These are phyloP conservation scores for Rosa multiflora DNA, from an alignment of 306 rosid species.

Conservation along the genomic window DNA sequence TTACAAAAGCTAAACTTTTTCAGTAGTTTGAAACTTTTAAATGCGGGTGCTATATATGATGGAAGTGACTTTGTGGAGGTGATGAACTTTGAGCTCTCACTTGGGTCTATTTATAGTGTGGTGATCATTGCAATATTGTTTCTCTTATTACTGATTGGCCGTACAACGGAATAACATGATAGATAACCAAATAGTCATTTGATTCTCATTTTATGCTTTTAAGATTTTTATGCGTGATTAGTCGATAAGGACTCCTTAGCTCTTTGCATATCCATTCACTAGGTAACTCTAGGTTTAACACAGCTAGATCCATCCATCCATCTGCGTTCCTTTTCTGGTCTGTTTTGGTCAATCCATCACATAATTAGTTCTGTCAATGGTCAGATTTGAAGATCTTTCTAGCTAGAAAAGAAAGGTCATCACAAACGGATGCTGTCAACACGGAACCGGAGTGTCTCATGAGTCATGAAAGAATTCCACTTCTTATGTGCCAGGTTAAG, in stretches of 20 bases:
- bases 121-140: background rate
- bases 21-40: background rate
- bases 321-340: background rate
- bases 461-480: background rate
- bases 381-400: background rate
- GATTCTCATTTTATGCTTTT: background rate
- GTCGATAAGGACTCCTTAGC: background rate
- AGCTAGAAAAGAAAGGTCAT: background rate
- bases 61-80: conserved; percentile 23
- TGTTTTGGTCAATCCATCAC: background rate
- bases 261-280: background rate
- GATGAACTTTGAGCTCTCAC: conserved; percentile 25
- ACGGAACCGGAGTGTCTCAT: no score
- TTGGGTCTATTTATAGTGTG: conserved; percentile 43
- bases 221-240: conserved; percentile 6
- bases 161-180: conserved; percentile 6
- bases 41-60: conserved; percentile 1
- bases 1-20: conserved; percentile 8
- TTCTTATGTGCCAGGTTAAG: no score
- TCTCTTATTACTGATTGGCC: background rate
- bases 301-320: background rate
- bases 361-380: no score
- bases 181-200: background rate
- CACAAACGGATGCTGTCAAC: background rate
- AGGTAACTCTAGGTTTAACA: background rate